phyloP scores from a whole-genome alignment of 805 yeast species.

The Wickerhamomyces subpelliculosus region DNA sequence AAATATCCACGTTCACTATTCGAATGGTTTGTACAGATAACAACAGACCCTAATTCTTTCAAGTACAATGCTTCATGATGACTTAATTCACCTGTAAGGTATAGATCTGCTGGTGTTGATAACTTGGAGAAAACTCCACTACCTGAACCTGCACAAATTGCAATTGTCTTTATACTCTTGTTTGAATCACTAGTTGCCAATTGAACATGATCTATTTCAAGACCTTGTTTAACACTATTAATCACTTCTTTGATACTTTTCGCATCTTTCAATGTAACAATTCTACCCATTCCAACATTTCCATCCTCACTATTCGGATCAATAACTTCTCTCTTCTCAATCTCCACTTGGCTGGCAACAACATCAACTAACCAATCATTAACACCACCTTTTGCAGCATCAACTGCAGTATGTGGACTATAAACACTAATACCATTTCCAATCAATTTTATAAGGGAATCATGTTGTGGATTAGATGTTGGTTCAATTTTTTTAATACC shows the following conservation, averaged over 20 bases:
- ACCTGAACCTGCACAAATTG: conserved; percentile 96
- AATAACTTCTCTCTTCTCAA: conserved; percentile 29
- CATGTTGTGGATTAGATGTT: conserved; percentile 70
- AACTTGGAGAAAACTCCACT: conserved; percentile 63
- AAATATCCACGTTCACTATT: conserved; percentile 91
- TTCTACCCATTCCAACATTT: conserved; percentile 79
- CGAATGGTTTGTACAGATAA: conserved; percentile 80
- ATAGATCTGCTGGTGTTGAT: conserved; percentile 56
- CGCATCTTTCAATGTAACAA: conserved; percentile 42
- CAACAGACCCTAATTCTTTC: conserved; percentile 64
- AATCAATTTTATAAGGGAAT: conserved; percentile 63
- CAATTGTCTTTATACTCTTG: conserved; percentile 45
- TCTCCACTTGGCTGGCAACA: conserved; percentile 22
- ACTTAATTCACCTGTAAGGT: conserved; percentile 86
- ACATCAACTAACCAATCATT: conserved; percentile 85
- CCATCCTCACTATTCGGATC: conserved; percentile 31
- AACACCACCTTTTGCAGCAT: conserved; percentile 88
- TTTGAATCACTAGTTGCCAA: conserved; percentile 38
- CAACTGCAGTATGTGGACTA: conserved; percentile 94
- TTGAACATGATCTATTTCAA: conserved; percentile 54
- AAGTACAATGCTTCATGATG: conserved; percentile 83
- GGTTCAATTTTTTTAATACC: conserved; percentile 71
- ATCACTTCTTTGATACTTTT: conserved; percentile 40
- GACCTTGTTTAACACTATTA: conserved; percentile 40
- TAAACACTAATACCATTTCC: conserved; percentile 82